phyloP scores from a whole-genome alignment of 1,139 yeast genomes.

The Candida sojae region DNA sequence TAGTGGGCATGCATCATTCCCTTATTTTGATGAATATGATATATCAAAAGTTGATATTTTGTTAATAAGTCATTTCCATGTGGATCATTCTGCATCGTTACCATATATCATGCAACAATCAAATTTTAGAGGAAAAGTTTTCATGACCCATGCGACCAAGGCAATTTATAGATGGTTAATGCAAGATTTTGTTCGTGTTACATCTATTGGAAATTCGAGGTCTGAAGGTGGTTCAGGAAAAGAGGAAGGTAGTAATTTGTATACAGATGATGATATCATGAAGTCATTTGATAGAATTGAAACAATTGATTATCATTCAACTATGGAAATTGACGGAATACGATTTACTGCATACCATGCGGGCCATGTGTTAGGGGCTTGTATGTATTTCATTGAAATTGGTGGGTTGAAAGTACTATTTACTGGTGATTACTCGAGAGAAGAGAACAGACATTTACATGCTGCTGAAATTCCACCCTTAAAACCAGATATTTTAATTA shows the following conservation, averaged over 20 bases:
- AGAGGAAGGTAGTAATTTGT: conserved; percentile 49
- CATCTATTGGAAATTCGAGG: conserved; percentile 56
- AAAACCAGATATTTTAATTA: conserved; percentile 85
- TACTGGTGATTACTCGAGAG: conserved; percentile 96
- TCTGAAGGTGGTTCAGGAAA: conserved; percentile 23
- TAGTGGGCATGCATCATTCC: conserved; percentile 85
- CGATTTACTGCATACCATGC: conserved; percentile 98
- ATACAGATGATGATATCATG: conserved; percentile 87
- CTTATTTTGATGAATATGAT: conserved; percentile 94
- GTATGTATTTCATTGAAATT: conserved; percentile 93
- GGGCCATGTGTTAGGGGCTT: conserved; percentile 98
- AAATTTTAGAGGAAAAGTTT: conserved; percentile 89
- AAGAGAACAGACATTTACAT: conserved; percentile 91
- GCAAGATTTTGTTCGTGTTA: conserved; percentile 91
- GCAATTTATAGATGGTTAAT: conserved; percentile 95
- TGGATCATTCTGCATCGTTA: conserved; percentile 96
- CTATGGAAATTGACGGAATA: conserved; percentile 90
- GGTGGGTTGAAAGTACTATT: conserved; percentile 88
- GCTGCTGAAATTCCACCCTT: conserved; percentile 93
- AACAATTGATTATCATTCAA: conserved; percentile 93
- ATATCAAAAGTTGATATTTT: conserved; percentile 82
- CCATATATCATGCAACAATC: conserved; percentile 99
- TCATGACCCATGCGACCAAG: conserved; percentile 98
- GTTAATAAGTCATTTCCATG: conserved; percentile 89
- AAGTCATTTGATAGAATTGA: conserved; percentile 89